These are phyloP conservation scores for Mycena amicta DNA, from an alignment of 768 basidiomycete species.

Conservation along the genomic window DNA sequence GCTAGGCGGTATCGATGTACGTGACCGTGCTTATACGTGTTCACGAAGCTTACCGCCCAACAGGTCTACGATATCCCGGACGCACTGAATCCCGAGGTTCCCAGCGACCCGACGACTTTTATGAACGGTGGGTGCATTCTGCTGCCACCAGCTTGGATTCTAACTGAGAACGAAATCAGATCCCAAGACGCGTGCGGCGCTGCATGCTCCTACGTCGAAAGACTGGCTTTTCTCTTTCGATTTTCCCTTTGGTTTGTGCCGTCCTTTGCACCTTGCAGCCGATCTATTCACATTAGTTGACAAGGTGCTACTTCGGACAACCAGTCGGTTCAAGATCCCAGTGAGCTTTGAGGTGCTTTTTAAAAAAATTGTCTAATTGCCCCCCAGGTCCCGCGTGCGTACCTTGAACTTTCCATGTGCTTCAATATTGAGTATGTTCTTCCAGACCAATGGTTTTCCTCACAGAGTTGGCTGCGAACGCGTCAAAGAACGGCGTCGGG, in stretches of 20 bases:
- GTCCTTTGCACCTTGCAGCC: neutral
- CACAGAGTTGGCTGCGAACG: conserved; percentile 48
- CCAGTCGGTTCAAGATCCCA: conserved; percentile 7
- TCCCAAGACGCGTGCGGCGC: conserved; percentile 51
- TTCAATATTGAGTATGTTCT: neutral
- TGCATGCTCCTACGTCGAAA: conserved; percentile 69
- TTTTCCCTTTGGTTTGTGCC: conserved; percentile 36
- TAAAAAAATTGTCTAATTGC: no score
- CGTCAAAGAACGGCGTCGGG: conserved; percentile 34
- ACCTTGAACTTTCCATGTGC: neutral
- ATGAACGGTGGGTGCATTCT: conserved; percentile 68
- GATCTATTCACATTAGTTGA: neutral
- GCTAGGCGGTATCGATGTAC: conserved; percentile 31
- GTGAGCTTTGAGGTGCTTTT: no score
- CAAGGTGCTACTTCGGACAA: conserved; percentile 2
- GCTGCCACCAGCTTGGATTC: no score
- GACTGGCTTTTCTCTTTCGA: conserved; percentile 36
- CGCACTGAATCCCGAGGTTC: conserved; percentile 55
- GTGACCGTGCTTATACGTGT: conserved; percentile 4
- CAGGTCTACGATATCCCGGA: conserved; percentile 59
- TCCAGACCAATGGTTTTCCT: conserved; percentile 49
- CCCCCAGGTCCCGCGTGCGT: conserved; percentile 25
- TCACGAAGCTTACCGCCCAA: neutral
- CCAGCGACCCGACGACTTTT: conserved; percentile 40
- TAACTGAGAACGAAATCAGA: no score